Percentiles rank a stretch among this genome's conserved stretches.
phyloP scores from a whole-genome alignment of 306 rosid genomes.

The Erythrophleum fordii region DNA sequence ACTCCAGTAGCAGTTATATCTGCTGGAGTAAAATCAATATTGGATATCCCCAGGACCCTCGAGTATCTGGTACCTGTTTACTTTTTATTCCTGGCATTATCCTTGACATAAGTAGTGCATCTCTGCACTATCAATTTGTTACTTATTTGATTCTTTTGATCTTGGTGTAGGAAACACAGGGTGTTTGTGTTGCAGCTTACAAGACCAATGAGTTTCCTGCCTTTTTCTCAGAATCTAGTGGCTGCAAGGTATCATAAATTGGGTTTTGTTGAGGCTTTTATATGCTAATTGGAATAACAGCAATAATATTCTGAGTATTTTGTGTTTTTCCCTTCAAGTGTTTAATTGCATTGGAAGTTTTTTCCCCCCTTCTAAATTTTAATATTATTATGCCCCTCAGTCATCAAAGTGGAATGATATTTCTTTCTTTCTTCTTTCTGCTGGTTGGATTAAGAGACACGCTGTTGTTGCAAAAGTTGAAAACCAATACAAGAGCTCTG shows the following conservation, averaged over 20 bases:
- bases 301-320: neutral
- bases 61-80: slow-evolving; percentile 73
- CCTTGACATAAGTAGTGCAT: slow-evolving; percentile 5
- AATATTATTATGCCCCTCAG: slow-evolving; percentile 7
- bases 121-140: neutral
- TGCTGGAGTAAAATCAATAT: slow-evolving; percentile 94
- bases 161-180: slow-evolving; percentile 78
- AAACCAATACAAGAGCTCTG: neutral
- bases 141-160: slow-evolving; percentile 15
- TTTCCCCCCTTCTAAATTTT: neutral
- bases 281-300: slow-evolving; percentile 13
- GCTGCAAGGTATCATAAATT: slow-evolving; percentile 74
- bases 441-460: neutral
- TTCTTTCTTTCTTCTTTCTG: neutral
- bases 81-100: slow-evolving; percentile 32
- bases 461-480: neutral
- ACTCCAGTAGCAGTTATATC: slow-evolving; percentile 92
- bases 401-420: slow-evolving; percentile 6
- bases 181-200: slow-evolving; percentile 89
- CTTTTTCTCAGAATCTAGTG: slow-evolving; percentile 85
- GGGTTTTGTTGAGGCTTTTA: neutral
- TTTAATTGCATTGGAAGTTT: neutral
- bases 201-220: slow-evolving; percentile 91
- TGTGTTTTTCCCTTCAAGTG: neutral
- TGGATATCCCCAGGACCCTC: slow-evolving; percentile 90